Evolutionary conservation across 371 early-diverging fungal species (phyloP).

Genomic region (Amoeboaphelidium occidentale): DNA sequence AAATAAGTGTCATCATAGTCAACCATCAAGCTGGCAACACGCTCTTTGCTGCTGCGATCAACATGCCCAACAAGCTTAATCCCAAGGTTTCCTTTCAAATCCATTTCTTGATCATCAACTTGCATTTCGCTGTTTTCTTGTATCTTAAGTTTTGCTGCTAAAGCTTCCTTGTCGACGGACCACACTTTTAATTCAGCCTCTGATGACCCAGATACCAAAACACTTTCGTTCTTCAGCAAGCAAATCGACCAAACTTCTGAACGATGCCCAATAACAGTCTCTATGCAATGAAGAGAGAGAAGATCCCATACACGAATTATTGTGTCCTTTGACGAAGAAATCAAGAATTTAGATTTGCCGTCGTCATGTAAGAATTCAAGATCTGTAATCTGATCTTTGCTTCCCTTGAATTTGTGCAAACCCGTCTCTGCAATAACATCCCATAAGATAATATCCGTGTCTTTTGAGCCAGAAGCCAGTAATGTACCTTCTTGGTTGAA

Average conservation of each 20-base stretch:
- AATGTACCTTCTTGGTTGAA: constrained; percentile 51
- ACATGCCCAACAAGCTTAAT: constrained; percentile 32
- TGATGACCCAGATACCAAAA: constrained; percentile 57
- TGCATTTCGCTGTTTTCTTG: neutral
- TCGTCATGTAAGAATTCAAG: constrained; percentile 20
- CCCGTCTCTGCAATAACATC: constrained; percentile 76
- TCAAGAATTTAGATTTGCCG: constrained; percentile 33
- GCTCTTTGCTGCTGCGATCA: constrained; percentile 50
- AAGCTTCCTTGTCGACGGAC: constrained; percentile 29
- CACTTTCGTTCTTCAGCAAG: constrained; percentile 15
- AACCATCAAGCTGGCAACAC: constrained; percentile 41
- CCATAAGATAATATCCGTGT: constrained; percentile 85
- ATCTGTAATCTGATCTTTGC: constrained; percentile 71
- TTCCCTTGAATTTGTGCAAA: constrained; percentile 64
- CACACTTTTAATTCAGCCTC: constrained; percentile 66
- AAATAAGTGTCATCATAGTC: constrained; percentile 46
- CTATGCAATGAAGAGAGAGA: constrained; percentile 68
- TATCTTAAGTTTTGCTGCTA: constrained; percentile 13
- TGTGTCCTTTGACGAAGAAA: constrained; percentile 78
- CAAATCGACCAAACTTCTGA: constrained; percentile 70
- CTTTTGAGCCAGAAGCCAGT: constrained; percentile 68
- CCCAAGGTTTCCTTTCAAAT: constrained; percentile 1
- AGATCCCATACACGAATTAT: constrained; percentile 88
- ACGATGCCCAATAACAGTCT: constrained; percentile 74
- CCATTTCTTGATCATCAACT: constrained; percentile 2